Evolutionary conservation across 2,329 filamentous ascomycete species (phyloP), one percentile per base, ranked within the genome.

Genomic region (Pyricularia pennisetigena): DNA sequence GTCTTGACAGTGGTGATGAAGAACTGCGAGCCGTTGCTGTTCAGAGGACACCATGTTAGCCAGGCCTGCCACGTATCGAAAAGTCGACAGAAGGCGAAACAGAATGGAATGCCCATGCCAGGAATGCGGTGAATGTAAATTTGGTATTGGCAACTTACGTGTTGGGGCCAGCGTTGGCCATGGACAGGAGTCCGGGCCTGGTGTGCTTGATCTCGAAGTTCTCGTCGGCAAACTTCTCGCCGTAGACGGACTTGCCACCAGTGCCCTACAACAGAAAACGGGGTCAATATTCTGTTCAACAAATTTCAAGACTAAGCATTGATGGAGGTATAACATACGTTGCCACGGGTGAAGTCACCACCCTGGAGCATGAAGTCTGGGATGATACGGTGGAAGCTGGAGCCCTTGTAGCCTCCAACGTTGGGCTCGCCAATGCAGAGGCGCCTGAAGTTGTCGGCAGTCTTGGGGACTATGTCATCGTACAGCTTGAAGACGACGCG

Each of bases 21-120:
- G 86, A 98, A 98, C 81, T 98, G 94, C 67, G 92, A 97, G 75
- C 95, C 95, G 83, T 99, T 99, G 80, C 95, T 97, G 71, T 81
- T 82, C 29, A 28, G 4, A 23, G 82, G 81, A 8, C 4, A 24
- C 3, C 24, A 23, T 35, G 6, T n/a, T 4, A 66, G 32, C n/a
- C 30, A 54, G 12, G n/a, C 3, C 20, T 16, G 9, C 2, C 24
- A 16, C 1, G 14, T 1, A 5, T 26, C 2, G 9, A 6, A 41
- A 41, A 16, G 3, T 5, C 2, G 12, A 41, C 32, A 41, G 6
- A 5, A 16, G 12, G 3, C 9, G 9, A 1, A 12, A 35, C n/a
- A n/a, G n/a, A n/a, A n/a, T n/a, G n/a, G n/a, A n/a, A n/a, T n/a
- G n/a, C n/a, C n/a, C n/a, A n/a, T n/a, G n/a, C n/a, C n/a, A n/a